Percentiles rank a stretch among this genome's conserved stretches.
Evolutionary conservation across 768 basidiomycete genomes (phyloP).

Genomic region (Cystobasidium onofrii): DNA sequence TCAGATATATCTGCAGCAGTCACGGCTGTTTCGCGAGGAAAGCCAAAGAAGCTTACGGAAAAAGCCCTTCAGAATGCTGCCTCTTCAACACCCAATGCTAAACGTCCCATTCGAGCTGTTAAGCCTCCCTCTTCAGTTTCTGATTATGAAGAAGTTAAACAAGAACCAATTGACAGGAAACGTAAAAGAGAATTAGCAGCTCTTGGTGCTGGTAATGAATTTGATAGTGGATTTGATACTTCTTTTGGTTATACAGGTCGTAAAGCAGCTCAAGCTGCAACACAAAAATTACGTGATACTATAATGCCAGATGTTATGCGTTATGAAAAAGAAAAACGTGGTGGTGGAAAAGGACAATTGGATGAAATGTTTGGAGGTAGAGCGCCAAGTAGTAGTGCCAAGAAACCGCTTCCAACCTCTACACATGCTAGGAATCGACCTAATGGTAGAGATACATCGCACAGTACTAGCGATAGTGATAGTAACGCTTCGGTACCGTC

Average conservation of each 20-base stretch:
- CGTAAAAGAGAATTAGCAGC: not conserved
- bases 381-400: not conserved
- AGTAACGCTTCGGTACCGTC: not conserved
- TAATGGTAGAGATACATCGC: not conserved
- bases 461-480: conserved; percentile 9
- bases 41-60: not conserved
- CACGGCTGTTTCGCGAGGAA: not conserved
- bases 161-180: not conserved
- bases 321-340: conserved; percentile 29
- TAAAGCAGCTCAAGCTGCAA: conserved; percentile 55
- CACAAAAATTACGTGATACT: conserved; percentile 49
- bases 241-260: conserved; percentile 43
- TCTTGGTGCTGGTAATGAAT: not conserved
- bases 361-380: conserved; percentile 28
- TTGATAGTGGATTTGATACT: not conserved
- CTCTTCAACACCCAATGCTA: not conserved
- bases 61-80: not conserved
- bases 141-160: not conserved
- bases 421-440: not conserved
- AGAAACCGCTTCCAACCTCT: not conserved
- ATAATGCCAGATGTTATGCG: conserved; percentile 67
- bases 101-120: not conserved
- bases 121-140: not conserved
- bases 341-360: conserved; percentile 17
- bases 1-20: not conserved